Conservation (phyloP, 192 early-diverging fungal genomes). For the Helicostylum pulchrum region DNA sequence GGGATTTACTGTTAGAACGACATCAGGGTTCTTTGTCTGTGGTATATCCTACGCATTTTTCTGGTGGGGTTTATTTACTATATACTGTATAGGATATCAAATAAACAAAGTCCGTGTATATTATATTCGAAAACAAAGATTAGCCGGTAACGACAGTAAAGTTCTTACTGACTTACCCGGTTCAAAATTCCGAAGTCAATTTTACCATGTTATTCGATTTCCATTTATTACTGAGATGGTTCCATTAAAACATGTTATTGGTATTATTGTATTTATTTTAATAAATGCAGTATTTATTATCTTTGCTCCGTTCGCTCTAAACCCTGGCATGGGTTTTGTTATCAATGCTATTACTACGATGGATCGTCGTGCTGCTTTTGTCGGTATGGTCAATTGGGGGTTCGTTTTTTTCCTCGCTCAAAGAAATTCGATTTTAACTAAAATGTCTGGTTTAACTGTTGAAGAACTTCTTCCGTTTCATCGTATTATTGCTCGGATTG, state of each 20-base stretch:
- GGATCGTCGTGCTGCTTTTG: constrained; percentile 24
- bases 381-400: constrained; percentile 32
- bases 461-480: constrained; percentile 40
- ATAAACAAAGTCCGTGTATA: no score
- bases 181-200: no score
- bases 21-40: no score
- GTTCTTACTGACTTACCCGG: no score
- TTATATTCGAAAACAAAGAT: no score
- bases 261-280: constrained; percentile 12
- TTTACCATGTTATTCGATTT: not conserved
- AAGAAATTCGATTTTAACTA: constrained; percentile 34
- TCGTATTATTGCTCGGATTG: constrained; percentile 34
- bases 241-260: constrained; percentile 19
- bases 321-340: not conserved
- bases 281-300: constrained; percentile 22
- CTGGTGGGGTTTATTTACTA: no score
- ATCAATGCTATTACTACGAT: constrained; percentile 6
- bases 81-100: no score
- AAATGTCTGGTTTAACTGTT: constrained; percentile 35
- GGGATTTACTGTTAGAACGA: no score
- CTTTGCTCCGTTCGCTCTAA: constrained; percentile 24
- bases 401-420: constrained; percentile 37
- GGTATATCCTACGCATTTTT: no score
- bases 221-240: constrained; percentile 19
- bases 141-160: no score